These are phyloP conservation scores for Pseudocercospora musae DNA, from an alignment of 2,329 filamentous ascomycete species.

Conservation along the genomic window DNA sequence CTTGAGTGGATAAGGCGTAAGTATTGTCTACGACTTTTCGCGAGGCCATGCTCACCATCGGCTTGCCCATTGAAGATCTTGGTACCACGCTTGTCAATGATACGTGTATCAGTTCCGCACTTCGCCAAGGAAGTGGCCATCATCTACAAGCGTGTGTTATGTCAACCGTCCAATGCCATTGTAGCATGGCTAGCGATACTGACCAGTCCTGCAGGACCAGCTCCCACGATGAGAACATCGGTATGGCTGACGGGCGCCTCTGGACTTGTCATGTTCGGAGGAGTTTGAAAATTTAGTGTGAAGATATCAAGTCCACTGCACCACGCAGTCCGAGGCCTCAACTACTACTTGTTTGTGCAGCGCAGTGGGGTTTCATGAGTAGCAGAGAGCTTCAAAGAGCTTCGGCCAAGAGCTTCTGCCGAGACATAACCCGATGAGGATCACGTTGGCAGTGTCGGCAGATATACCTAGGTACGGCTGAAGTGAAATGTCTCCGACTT, in stretches of 20 bases:
- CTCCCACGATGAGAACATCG: constrained; percentile 35
- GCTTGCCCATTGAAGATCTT: constrained; percentile 41
- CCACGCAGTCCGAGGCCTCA: too few relatives aligned
- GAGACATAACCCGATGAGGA: too few relatives aligned
- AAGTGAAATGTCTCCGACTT: background rate
- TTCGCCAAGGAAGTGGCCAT: constrained; percentile 42
- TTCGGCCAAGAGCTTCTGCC: too few relatives aligned
- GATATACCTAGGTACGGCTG: background rate
- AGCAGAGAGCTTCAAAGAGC: too few relatives aligned
- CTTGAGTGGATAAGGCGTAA: constrained; percentile 12
- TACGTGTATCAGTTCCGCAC: constrained; percentile 40
- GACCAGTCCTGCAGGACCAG: constrained; percentile 21
- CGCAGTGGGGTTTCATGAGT: too few relatives aligned
- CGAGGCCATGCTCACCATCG: constrained; percentile 23
- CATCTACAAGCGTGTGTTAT: constrained; percentile 27
- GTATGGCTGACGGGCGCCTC: background rate
- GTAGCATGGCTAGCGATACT: background rate
- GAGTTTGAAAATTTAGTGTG: background rate
- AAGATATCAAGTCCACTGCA: too few relatives aligned
- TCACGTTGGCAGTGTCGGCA: too few relatives aligned
- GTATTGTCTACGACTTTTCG: background rate
- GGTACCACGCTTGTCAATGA: constrained; percentile 42
- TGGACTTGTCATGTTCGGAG: background rate
- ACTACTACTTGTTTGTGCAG: too few relatives aligned
- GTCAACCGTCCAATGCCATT: background rate